These are phyloP conservation scores for Cladorrhinum sp. DNA, from an alignment of 2,329 filamentous ascomycete genomes.

Conservation along the genomic window DNA sequence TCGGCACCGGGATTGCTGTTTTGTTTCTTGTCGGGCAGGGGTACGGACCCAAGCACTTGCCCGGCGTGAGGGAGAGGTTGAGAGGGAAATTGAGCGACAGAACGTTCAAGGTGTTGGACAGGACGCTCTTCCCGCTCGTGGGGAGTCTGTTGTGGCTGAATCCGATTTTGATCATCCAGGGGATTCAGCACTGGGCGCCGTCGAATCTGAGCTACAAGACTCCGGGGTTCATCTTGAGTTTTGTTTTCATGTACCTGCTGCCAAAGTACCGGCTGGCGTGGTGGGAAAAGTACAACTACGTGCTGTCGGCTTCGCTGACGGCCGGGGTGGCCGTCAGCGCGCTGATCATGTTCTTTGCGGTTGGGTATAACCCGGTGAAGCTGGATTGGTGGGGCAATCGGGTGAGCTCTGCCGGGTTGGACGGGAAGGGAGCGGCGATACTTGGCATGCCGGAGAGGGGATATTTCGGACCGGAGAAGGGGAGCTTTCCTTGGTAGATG, in stretches of 20 bases:
- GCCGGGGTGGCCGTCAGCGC: constrained; percentile 42
- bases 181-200: constrained; percentile 43
- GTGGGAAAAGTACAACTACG: constrained; percentile 48
- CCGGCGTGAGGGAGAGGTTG: constrained; percentile 33
- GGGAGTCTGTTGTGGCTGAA: constrained; percentile 41
- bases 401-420: constrained; percentile 37
- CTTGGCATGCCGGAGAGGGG: constrained; percentile 32
- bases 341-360: constrained; percentile 43
- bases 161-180: constrained; percentile 40
- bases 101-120: constrained; percentile 36
- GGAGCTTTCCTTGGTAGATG: constrained; percentile 20
- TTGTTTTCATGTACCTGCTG: constrained; percentile 44
- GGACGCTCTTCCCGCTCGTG: constrained; percentile 37
- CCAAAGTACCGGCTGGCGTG: constrained; percentile 38
- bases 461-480: constrained; percentile 34
- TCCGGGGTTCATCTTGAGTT: constrained; percentile 40
- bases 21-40: constrained; percentile 36
- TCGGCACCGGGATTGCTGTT: constrained; percentile 37
- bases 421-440: constrained; percentile 30
- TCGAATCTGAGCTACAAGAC: constrained; percentile 44
- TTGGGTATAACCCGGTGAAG: constrained; percentile 37
- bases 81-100: constrained; percentile 29
- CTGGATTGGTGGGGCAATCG: constrained; percentile 47
- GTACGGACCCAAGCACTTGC: constrained; percentile 36
- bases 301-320: constrained; percentile 41